Conservation (phyloP, 129 eudicot species). For the Tagetes erecta region DNA sequence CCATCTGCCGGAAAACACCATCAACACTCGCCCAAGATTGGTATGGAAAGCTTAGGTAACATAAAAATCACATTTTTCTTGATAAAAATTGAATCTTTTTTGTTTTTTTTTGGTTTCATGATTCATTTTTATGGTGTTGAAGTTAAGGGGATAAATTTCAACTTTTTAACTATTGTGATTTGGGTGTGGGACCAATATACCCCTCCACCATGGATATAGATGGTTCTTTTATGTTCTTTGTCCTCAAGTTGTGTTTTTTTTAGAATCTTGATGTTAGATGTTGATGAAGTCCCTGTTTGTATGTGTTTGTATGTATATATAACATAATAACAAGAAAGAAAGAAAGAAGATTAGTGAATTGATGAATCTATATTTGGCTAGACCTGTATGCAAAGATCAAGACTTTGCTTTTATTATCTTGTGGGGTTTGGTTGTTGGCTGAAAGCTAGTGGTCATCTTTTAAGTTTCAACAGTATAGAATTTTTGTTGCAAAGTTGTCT, state of each 20-base stretch:
- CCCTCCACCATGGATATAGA: constrained; percentile 32
- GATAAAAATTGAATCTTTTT: neutral
- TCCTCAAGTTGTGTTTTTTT: constrained; percentile 28
- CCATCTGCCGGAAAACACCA: constrained; percentile 46
- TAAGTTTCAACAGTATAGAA: constrained; percentile 20
- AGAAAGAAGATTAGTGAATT: constrained; percentile 19
- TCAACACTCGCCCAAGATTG: constrained; percentile 50
- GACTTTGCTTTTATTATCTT: constrained; percentile 32
- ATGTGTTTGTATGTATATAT: neutral
- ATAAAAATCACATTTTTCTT: constrained; percentile 8
- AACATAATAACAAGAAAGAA: neutral
- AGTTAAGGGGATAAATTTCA: constrained; percentile 32
- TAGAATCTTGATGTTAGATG: constrained; percentile 5
- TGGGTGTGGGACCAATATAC: constrained; percentile 28
- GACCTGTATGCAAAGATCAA: constrained; percentile 29
- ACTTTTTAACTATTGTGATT: constrained; percentile 32
- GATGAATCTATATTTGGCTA: constrained; percentile 31
- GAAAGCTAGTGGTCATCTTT: constrained; percentile 18
- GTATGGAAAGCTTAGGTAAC: constrained; percentile 59
- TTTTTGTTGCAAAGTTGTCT: constrained; percentile 23
- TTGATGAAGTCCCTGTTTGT: neutral
- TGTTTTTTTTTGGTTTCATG: constrained; percentile 2
- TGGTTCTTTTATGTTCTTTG: constrained; percentile 10
- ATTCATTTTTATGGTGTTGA: constrained; percentile 8
- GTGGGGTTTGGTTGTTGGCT: constrained; percentile 40